Base-by-base conservation (phyloP, 1,139 yeast species). In the Protomyces gravidus region DNA sequence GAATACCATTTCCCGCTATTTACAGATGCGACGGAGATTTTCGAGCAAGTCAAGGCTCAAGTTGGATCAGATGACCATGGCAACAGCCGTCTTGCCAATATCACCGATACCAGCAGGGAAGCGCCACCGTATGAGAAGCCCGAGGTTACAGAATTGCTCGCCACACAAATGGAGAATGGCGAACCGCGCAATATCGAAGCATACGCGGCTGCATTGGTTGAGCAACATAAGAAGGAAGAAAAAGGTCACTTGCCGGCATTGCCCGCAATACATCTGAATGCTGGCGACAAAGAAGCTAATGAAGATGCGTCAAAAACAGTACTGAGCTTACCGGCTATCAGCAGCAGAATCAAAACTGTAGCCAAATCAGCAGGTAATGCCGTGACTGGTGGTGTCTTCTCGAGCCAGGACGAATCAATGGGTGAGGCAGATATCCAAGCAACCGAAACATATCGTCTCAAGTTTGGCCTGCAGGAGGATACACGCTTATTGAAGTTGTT, bases 1-100 rank as follows among this genome's bases (percentile, higher is more conserved):
- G 87, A 84, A 56, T 81, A 85, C 64, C 81, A 80, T 62, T 79
- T 89, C 65, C 80, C 87, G 66, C 85, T 88, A 66, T 84, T 88
- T 68, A 74, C 62, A 39, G 59, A 56, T 13, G 69, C 67, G 55
- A 62, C 49, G 55, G 65, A 63, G 36, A 65, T 63, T 4, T 45
- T 61, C 2, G 53, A 57, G 3, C 23, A 56, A 1, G 51, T 61
- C 36, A 53, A 40, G 53, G 28, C 36, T 15, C 51, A 36, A 26
- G n/a, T 46, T 4, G 15, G 25, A 27, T 28, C 23, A 11, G 19
- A 33, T 11, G 17, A n/a, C 9, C 27, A 33, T 17, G 23, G 25
- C 5, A 30, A 33, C 45, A 23, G 30, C 30, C 26, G 13, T 5
- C 21, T 32, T 25, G 9, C 30, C 11, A 26, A 46, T 17, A 32